Evolutionary conservation across 805 yeast genomes (phyloP).

Genomic region (Schizosaccharomyces lindneri): DNA sequence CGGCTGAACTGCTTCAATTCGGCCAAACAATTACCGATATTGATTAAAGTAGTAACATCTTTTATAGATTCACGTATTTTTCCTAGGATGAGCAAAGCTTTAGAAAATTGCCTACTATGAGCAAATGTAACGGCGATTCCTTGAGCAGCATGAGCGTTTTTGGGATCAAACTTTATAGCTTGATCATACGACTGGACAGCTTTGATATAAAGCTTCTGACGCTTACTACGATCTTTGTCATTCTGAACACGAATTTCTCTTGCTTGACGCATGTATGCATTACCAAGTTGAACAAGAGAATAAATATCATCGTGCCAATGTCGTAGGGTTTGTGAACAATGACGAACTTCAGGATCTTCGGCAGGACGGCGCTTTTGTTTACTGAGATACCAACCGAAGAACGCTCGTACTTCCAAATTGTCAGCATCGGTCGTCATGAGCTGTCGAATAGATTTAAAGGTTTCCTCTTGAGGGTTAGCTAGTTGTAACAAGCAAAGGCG

Average conservation of each 20-base stretch:
- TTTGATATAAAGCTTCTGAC: slow-evolving; percentile 51
- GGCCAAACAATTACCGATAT: slow-evolving; percentile 64
- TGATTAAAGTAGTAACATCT: slow-evolving; percentile 59
- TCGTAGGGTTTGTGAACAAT: slow-evolving; percentile 64
- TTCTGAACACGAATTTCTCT: slow-evolving; percentile 34
- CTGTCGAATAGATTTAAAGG: slow-evolving; percentile 16
- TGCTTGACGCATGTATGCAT: slow-evolving; percentile 57
- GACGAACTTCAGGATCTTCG: slow-evolving; percentile 43
- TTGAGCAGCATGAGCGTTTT: slow-evolving; percentile 87
- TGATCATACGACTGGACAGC: slow-evolving; percentile 85
- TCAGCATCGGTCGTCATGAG: slow-evolving; percentile 30
- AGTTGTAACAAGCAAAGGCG: slow-evolving; percentile 41
- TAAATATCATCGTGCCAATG: slow-evolving; percentile 64
- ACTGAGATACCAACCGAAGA: slow-evolving; percentile 71
- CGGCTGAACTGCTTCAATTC: slow-evolving; percentile 64
- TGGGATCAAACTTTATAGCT: slow-evolving; percentile 59
- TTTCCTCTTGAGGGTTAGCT: slow-evolving; percentile 10
- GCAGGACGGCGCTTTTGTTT: slow-evolving; percentile 13
- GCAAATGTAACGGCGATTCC: slow-evolving; percentile 87
- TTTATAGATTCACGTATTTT: slow-evolving; percentile 74
- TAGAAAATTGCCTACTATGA: slow-evolving; percentile 39
- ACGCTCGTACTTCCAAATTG: slow-evolving; percentile 64
- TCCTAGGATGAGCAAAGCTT: slow-evolving; percentile 67
- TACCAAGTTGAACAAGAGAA: slow-evolving; percentile 74
- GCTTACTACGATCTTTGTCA: slow-evolving; percentile 29